Percentiles rank a stretch among this genome's conserved stretches.
Evolutionary conservation across 129 eudicot species (phyloP).

Genomic region (Chrysanthemum lavandulifolium): DNA sequence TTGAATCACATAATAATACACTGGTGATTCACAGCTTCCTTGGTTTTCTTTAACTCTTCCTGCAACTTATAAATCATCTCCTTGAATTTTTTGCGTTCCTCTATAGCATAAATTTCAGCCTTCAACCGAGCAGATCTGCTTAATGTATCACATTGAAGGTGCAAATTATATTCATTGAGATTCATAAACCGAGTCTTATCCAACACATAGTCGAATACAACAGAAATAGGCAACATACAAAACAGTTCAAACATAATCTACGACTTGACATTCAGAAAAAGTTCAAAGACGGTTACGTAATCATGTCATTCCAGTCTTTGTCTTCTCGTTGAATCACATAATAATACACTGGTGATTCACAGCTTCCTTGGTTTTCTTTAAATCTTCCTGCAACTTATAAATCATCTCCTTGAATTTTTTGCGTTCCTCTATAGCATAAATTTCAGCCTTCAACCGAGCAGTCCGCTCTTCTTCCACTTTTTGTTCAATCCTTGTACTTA

Average conservation of each 20-base stretch:
- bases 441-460: conserved; percentile 33
- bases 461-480: conserved; percentile 22
- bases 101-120: conserved; percentile 45
- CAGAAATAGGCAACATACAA: too few species aligned
- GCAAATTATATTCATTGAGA: too few species aligned
- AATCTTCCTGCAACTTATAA: conserved; percentile 5
- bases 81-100: too few species aligned
- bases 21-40: neutral
- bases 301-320: neutral
- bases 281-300: too few species aligned
- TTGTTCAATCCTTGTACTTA: neutral
- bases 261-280: too few species aligned
- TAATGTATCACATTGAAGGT: too few species aligned
- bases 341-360: neutral
- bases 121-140: neutral
- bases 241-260: too few species aligned
- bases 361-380: neutral
- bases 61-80: conserved; percentile 3
- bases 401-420: too few species aligned
- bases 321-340: neutral
- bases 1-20: neutral
- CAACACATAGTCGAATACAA: too few species aligned
- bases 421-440: conserved; percentile 28
- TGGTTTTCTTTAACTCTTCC: neutral
- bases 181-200: too few species aligned